phyloP scores from a whole-genome alignment of 495 filamentous ascomycete genomes.

The Lichenothelia convexa region DNA sequence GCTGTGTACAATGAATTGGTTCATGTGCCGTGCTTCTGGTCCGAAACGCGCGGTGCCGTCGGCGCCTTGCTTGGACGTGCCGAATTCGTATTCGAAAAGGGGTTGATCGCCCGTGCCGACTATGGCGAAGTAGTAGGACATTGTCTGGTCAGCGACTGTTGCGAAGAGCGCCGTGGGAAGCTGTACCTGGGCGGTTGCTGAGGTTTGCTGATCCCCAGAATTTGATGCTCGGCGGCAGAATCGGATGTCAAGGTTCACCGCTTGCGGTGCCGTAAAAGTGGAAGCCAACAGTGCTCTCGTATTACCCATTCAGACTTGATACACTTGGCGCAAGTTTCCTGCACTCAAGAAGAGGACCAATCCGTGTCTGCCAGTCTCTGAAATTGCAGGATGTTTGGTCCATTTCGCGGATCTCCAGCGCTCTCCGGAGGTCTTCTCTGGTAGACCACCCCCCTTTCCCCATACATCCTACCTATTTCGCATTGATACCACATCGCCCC shows the following conservation, averaged over 20 bases:
- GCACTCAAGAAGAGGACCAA: too few species aligned
- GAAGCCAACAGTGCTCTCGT: not conserved
- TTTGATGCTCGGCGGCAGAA: not conserved
- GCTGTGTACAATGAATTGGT: slow-evolving; percentile 91
- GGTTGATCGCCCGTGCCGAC: slow-evolving; percentile 87
- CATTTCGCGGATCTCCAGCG: slow-evolving; percentile 60
- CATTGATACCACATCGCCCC: slow-evolving; percentile 5
- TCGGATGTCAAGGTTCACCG: not conserved
- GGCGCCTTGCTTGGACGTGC: slow-evolving; percentile 81
- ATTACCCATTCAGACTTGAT: not conserved
- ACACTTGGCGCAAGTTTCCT: not conserved
- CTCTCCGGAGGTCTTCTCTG: slow-evolving; percentile 45
- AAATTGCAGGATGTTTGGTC: slow-evolving; percentile 64
- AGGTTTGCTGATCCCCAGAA: not conserved
- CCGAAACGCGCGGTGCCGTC: slow-evolving; percentile 79
- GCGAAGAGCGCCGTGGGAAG: not conserved
- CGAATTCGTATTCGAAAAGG: slow-evolving; percentile 89
- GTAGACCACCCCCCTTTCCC: slow-evolving; percentile 7
- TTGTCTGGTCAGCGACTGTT: slow-evolving; percentile 15
- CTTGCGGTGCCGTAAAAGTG: not conserved
- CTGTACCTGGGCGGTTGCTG: not conserved
- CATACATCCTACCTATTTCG: slow-evolving; percentile 3
- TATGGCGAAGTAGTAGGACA: slow-evolving; percentile 97
- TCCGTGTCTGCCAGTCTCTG: too few species aligned
- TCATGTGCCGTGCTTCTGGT: slow-evolving; percentile 75